Evolutionary conservation across 257 asterid species (phyloP), one percentile per base, ranked within the genome.

Genomic region (Dorcoceras hygrometricum): DNA sequence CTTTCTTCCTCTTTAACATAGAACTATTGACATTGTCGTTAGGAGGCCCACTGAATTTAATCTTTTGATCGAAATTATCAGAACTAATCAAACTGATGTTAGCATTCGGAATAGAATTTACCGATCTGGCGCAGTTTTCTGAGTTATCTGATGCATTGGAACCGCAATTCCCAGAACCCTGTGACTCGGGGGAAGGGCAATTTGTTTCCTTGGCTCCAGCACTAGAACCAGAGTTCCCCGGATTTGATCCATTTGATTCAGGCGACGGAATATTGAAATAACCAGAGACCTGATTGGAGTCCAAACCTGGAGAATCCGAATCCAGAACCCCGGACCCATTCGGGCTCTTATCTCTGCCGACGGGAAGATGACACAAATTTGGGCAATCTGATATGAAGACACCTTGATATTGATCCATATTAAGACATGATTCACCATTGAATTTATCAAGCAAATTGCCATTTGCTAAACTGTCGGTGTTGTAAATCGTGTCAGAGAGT

Each of bases 1-100:
- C 78, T 69, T 85, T 82, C 75, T 87, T 89, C 83, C 96, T 87
- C 69, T 90, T 90, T 81, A 86, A 74, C 66, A 71, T 36, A 8
- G 80, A 70, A 62, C 63, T 71, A 62, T 48, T 71, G 27, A 43
- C 46, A 26, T 56, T 80, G 62, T 23, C 48, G 51, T 66, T 69
- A 26, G 64, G 64, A 8, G 62, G 65, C 62, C 67, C 81, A 62
- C 71, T 90, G 5, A 55, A 67, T 46, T 80, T 80, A 59, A 71
- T 23, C 58, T 77, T 77, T 71, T 77, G 72, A 71, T 76, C 76
- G 63, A 64, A 80, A 59, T 28, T 79, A 9, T 71, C 81, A 70
- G 20, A 68, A 66, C 74, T 76, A 57, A 59, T 23, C 5, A 83
- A 69, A 79, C 67, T 67, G 22, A 56, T 70, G 19, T 66, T 78